Percentiles rank a stretch among this genome's conserved stretches.
Conservation (phyloP, 1,284 basidiomycete genomes). For the Melampsora larici-populina region DNA sequence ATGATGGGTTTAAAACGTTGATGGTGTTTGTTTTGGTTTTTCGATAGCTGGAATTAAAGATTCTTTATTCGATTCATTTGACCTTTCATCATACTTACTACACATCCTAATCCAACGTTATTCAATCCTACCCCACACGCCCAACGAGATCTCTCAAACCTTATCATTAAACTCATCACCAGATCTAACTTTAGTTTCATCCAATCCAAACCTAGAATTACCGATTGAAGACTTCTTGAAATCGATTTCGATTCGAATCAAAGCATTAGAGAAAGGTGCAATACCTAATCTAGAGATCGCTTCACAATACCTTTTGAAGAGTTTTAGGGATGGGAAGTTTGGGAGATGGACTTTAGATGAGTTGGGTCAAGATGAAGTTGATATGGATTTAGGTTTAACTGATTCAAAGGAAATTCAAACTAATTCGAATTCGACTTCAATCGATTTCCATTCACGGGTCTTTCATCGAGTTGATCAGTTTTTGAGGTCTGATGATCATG, state of each 20-base stretch:
- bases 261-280: conserved; percentile 75
- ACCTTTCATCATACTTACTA: conserved; percentile 24
- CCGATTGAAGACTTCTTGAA: conserved; percentile 61
- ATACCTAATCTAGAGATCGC: conserved; percentile 67
- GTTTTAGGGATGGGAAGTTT: conserved; percentile 72
- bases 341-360: conserved; percentile 59
- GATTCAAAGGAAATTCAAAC: neutral
- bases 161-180: neutral
- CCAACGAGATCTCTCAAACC: neutral
- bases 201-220: conserved; percentile 7
- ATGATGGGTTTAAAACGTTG: too few species aligned
- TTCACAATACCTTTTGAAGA: conserved; percentile 72
- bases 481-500: conserved; percentile 3
- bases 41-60: conserved; percentile 35
- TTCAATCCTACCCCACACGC: neutral
- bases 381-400: neutral
- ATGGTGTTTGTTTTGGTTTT: neutral
- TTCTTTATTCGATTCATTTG: conserved; percentile 32
- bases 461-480: neutral
- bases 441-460: too few species aligned
- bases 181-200: neutral
- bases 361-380: conserved; percentile 48
- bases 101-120: conserved; percentile 15
- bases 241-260: conserved; percentile 67
- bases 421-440: neutral